Percentiles rank a stretch among this genome's conserved stretches.
Evolutionary conservation across 495 filamentous ascomycete genomes (phyloP).

Genomic region (Penicillium herquei): DNA sequence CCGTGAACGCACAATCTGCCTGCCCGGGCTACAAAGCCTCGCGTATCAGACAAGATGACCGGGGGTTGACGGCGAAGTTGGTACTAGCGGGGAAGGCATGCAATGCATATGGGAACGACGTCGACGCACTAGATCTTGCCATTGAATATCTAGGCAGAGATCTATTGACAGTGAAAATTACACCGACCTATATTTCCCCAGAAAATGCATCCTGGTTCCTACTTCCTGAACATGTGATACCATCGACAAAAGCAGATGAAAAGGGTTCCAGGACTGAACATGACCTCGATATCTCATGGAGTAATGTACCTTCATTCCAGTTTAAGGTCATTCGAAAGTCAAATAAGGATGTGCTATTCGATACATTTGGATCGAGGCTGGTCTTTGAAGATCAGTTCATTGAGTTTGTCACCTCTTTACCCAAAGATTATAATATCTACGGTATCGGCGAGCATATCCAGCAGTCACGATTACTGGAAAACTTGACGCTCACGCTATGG

Average conservation of each 20-base stretch:
- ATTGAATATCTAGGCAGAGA: conserved; percentile 57
- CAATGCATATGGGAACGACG: conserved; percentile 62
- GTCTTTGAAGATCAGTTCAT: conserved; percentile 67
- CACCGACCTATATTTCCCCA: conserved; percentile 59
- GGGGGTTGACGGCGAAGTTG: conserved; percentile 54
- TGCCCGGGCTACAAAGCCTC: conserved; percentile 63
- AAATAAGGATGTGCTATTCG: conserved; percentile 57
- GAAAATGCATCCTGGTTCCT: conserved; percentile 68
- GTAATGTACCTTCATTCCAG: conserved; percentile 58
- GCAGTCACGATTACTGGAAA: conserved; percentile 56
- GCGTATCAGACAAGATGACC: conserved; percentile 41
- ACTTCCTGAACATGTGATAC: conserved; percentile 62
- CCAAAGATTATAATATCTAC: conserved; percentile 62
- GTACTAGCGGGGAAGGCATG: conserved; percentile 55
- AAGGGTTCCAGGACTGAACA: conserved; percentile 33
- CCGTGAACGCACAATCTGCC: conserved; percentile 66
- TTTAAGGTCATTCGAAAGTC: conserved; percentile 57
- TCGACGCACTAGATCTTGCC: conserved; percentile 52
- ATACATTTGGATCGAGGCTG: conserved; percentile 53
- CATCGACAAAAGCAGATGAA: conserved; percentile 51
- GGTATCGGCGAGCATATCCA: conserved; percentile 62
- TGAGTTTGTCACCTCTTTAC: conserved; percentile 57
- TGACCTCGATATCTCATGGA: conserved; percentile 58
- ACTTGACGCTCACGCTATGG: conserved; percentile 64
- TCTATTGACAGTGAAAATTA: conserved; percentile 53